Evolutionary conservation across 2,329 filamentous ascomycete genomes (phyloP), one percentile per base, ranked within the genome.

Genomic region (Aspergillus sp.): DNA sequence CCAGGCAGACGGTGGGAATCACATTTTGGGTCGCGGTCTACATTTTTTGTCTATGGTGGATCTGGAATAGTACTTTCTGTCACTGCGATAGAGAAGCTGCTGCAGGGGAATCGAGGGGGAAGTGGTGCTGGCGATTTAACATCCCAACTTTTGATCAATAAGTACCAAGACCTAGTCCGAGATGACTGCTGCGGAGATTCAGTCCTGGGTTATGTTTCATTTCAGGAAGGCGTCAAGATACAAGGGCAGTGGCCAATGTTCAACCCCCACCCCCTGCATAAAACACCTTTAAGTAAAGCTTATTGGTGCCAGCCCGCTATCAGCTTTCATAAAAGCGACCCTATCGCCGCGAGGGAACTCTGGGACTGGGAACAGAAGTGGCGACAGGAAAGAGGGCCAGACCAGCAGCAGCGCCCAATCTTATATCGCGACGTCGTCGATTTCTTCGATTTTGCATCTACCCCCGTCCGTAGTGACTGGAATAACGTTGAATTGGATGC

Each of bases 121-220:
- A 50, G 54, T 18, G 56, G 62, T 11, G 34, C 58, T 32, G 34
- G 24, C n/a, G 59, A 57, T 0, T 7, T 47, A 3, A 38, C 62
- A 51, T 80, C 75, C 49, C 60, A 69, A 8, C 76, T 80, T 6
- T 59, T 74, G 39, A 73, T 67, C 34, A 66, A 75, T 53, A 72
- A 71, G 57, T 81, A 77, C 71, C 69, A 78, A 45, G 68, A 74
- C 5, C 59, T 76, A 36, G 70, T 81, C 20, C 70, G 71, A 30
- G 63, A 74, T 12, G 82, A 85, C 57, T 83, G 80, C 66, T 83
- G 81, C 49, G 81, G 81, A 5, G 81, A 84, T 53, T 80, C 79
- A 41, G 75, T 83, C 6, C 66, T 83, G 3, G 81, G 81, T 3
- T 80, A 74, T 69, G 76, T 75, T 5, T 62, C 83, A 44, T 74